Evolutionary conservation across 805 yeast genomes (phyloP), one percentile per base, ranked within the genome.

Genomic region (Candida koratica): DNA sequence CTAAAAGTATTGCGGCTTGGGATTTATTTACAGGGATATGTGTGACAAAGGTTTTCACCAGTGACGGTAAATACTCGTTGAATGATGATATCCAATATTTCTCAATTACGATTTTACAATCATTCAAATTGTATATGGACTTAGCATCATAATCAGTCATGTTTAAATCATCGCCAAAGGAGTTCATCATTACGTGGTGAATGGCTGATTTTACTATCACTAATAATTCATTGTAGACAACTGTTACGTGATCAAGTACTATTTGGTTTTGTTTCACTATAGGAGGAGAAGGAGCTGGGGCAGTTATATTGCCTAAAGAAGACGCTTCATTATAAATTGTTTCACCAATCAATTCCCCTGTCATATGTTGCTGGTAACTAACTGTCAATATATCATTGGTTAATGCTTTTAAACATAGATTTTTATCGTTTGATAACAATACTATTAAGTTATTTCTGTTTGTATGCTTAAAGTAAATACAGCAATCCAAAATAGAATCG

Each of bases 401-500:
- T 29, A 87, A 58, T 0, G 96, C 94, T 55, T 83, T 84, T 43
- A 75, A 56, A 55, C 96, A 86, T 6, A 89, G 64, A 52, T 88
- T 89, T 47, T 79, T 82, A 55, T 89, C 97, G 53, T 89, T 84
- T 0, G 96, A 81, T 41, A 88, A 49, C 17, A 85, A 55, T 2
- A 88, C 70, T 6, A 81, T 82, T 15, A 67, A 47, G 8, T 56
- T 48, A 4, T 56, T 47, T 3, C 55, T 48, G 34, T 54, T 45
- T 10, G 58, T 56, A 9, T 61, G 56, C 41, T 72, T 67, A 39
- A 81, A 78, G 51, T 72, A 87, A 17, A 82, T 49, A 47, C 94
- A 83, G 53, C 96, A 87, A 55, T 89, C 96, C 27, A 88, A 58
- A 42, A 89, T 88, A 0, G 95, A 72, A 49, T 88, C 95, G 56